Base-by-base conservation (phyloP, 345 rosid genomes). In the Citrus australasica region DNA sequence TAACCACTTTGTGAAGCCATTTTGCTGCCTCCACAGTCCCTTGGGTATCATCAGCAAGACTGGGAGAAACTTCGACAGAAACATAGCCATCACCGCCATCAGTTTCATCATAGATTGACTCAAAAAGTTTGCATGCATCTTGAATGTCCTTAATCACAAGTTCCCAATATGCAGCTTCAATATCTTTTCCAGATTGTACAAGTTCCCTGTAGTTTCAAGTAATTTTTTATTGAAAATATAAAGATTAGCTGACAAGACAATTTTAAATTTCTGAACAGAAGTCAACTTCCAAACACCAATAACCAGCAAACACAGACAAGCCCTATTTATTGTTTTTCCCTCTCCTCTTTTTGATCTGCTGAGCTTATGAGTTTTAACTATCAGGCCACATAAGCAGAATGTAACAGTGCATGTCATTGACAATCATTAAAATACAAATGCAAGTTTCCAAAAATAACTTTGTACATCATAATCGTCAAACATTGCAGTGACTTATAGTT, bases 121-220 rank as follows among this genome's bases (percentile, higher is more conserved):
- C 99, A 85, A 96, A 96, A 65, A 96, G 98, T 77, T 89, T 92
- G 89, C 98, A 94, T 1, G 99, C 99, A 86, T 92, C 97, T 78
- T 96, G 98, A 79, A 96, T 96, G 86, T 94, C 99, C 92, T 89
- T 92, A 84, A 96, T 89, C 82, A 96, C 99, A 9, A 96, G 97
- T 81, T 92, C 99, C 99, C 99, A 96, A 72, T 96, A 96, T 3
- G 97, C 97, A 42, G 85, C 85, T 83, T 96, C 94, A 79, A 93
- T 92, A 85, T 92, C 94, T 79, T 89, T 92, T 82, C 99, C 98
- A 19, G 97, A 89, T 82, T 90, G 96, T 40, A 95, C 91, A 65
- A 95, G 94, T 82, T 92, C 93, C 84, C 98, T 95, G 85, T 74
- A 84, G 61, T 74, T 69, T 84, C 63, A 59, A 67, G 70, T 22